These are phyloP conservation scores for Ramalina intermedia DNA, from an alignment of 495 filamentous ascomycete genomes.

Conservation along the genomic window DNA sequence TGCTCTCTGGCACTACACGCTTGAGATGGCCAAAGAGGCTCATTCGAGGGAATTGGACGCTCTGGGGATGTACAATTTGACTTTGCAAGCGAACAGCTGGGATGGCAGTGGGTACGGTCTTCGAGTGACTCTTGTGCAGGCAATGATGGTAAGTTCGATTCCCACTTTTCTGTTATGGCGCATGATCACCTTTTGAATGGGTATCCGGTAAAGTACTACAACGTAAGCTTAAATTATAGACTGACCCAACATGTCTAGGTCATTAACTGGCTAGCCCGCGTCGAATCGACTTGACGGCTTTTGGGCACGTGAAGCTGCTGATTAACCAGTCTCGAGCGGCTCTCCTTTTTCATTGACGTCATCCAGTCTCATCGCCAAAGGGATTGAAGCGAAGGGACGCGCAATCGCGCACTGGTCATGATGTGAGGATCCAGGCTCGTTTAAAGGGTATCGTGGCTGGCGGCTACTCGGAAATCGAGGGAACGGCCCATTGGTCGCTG, in stretches of 20 bases:
- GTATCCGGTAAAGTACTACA: too few relatives aligned
- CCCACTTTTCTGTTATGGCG: neutral
- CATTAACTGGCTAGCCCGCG: constrained; percentile 30
- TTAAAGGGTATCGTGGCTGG: too few relatives aligned
- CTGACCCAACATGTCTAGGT: constrained; percentile 12
- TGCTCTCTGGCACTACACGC: constrained; percentile 28
- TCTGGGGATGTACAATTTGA: constrained; percentile 35
- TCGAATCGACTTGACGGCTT: constrained; percentile 10
- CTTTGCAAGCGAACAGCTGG: constrained; percentile 28
- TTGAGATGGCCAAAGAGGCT: constrained; percentile 24
- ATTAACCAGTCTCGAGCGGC: too few relatives aligned
- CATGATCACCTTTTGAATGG: neutral
- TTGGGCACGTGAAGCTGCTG: too few relatives aligned
- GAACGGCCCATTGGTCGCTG: too few relatives aligned
- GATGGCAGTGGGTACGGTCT: constrained; percentile 31
- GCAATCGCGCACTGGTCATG: too few relatives aligned
- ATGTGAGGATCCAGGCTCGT: too few relatives aligned
- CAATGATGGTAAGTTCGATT: constrained; percentile 32
- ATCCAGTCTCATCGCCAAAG: too few relatives aligned
- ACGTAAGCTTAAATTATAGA: neutral
- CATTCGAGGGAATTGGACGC: constrained; percentile 26
- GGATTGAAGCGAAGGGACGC: too few relatives aligned
- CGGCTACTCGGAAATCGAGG: too few relatives aligned
- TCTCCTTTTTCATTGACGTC: too few relatives aligned
- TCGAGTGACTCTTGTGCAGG: constrained; percentile 30